phyloP scores from a whole-genome alignment of 1,284 basidiomycete genomes.

The Sanguinoderma infundibulare region DNA sequence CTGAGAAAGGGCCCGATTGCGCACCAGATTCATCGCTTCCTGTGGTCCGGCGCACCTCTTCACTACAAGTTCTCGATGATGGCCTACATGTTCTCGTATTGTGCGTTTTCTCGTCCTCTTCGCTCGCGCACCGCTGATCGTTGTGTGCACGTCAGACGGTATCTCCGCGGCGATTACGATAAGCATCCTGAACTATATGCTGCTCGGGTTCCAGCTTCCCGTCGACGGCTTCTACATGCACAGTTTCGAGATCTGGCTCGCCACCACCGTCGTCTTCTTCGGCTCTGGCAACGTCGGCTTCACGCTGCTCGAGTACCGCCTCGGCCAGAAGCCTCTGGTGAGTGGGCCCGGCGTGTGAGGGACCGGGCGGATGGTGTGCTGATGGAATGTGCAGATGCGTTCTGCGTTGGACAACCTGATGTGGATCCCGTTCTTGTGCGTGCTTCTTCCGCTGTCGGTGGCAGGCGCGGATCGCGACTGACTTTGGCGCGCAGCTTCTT shows the following conservation, averaged over 20 bases:
- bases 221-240: slow-evolving; percentile 50
- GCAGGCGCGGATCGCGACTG: slow-evolving; percentile 9
- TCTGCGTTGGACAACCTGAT: slow-evolving; percentile 47
- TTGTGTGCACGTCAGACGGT: slow-evolving; percentile 35
- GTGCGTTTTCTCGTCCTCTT: slow-evolving; percentile 28
- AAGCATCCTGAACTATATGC: slow-evolving; percentile 44
- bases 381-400: slow-evolving; percentile 28
- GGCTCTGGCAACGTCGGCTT: slow-evolving; percentile 52
- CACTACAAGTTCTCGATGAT: slow-evolving; percentile 51
- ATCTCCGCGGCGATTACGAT: slow-evolving; percentile 45
- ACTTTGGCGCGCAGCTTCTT: slow-evolving; percentile 44
- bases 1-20: slow-evolving; percentile 52
- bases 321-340: slow-evolving; percentile 42
- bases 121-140: background rate
- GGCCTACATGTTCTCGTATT: slow-evolving; percentile 51
- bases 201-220: slow-evolving; percentile 52
- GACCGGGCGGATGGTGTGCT: background rate
- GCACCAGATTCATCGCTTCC: slow-evolving; percentile 49
- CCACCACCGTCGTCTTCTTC: slow-evolving; percentile 56
- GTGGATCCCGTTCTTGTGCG: slow-evolving; percentile 53
- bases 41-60: slow-evolving; percentile 45
- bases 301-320: slow-evolving; percentile 53
- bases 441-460: slow-evolving; percentile 10
- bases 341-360: background rate
- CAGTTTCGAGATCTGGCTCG: slow-evolving; percentile 50